Conservation (phyloP, 805 yeast species). For the Kodamaea nitidulidarum region DNA sequence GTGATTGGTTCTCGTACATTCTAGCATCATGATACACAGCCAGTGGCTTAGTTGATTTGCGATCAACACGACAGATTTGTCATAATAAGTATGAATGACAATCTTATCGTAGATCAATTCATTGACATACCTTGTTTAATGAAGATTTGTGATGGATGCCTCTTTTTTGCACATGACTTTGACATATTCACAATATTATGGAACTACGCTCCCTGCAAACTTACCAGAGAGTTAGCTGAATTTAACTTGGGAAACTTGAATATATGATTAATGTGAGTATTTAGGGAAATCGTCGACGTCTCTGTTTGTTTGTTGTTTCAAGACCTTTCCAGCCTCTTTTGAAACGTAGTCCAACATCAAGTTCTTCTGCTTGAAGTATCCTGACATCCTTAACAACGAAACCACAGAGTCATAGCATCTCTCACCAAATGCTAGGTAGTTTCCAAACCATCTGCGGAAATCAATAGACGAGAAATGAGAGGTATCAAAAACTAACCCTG, state of each 20-base stretch:
- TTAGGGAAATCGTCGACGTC: constrained; percentile 20
- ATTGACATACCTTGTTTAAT: constrained; percentile 5
- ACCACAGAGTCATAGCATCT: constrained; percentile 48
- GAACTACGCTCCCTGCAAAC: too few species aligned
- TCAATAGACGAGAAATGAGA: constrained; percentile 44
- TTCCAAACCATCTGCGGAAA: constrained; percentile 45
- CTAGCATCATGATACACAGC: constrained; percentile 26
- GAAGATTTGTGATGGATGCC: background rate
- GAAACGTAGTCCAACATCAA: constrained; percentile 33
- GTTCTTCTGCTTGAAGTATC: constrained; percentile 47
- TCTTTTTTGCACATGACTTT: background rate
- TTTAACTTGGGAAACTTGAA: too few species aligned
- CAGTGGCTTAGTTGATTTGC: constrained; percentile 9
- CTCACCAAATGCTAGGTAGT: constrained; percentile 60
- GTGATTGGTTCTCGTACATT: constrained; percentile 11
- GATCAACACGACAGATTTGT: constrained; percentile 15
- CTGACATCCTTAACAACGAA: constrained; percentile 42
- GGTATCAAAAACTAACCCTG: constrained; percentile 65
- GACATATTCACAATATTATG: too few species aligned
- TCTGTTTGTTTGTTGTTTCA: constrained; percentile 30
- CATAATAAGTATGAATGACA: constrained; percentile 6
- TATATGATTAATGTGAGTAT: background rate
- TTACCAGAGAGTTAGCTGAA: too few species aligned
- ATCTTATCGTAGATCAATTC: background rate
- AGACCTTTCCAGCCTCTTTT: constrained; percentile 26